Evolutionary conservation across 495 filamentous ascomycete genomes (phyloP).

Genomic region (Parachaetomium inaequale): DNA sequence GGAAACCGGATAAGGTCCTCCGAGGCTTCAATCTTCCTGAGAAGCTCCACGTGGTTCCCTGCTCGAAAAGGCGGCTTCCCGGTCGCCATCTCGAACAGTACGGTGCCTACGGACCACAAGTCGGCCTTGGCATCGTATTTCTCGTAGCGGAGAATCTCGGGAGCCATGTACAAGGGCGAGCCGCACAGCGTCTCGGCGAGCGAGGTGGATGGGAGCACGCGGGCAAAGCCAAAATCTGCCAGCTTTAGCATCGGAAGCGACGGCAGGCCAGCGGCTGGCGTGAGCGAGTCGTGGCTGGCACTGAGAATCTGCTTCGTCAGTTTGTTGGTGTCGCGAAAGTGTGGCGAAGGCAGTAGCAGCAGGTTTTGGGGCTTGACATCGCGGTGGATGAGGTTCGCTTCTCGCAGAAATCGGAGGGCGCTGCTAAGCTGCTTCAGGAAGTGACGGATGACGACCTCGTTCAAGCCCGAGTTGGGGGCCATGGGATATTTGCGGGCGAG

Average conservation of each 20-base stretch:
- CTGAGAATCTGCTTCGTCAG: constrained; percentile 47
- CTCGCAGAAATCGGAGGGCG: constrained; percentile 81
- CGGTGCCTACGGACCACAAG: constrained; percentile 95
- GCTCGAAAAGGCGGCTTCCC: constrained; percentile 90
- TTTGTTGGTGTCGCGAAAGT: constrained; percentile 47
- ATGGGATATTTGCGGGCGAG: constrained; percentile 92
- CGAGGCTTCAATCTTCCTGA: constrained; percentile 82
- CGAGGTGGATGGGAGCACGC: constrained; percentile 81
- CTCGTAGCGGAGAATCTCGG: constrained; percentile 94
- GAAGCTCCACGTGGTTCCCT: constrained; percentile 87
- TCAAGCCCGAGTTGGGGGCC: constrained; percentile 70
- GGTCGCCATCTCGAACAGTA: constrained; percentile 89
- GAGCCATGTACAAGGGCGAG: constrained; percentile 98
- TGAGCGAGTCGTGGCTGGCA: constrained; percentile 70
- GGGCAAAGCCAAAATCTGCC: constrained; percentile 95
- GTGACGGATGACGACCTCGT: constrained; percentile 91
- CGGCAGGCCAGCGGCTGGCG: constrained; percentile 76
- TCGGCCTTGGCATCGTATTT: constrained; percentile 97
- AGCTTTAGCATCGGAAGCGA: constrained; percentile 94
- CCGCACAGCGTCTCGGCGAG: constrained; percentile 95
- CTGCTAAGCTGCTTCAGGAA: constrained; percentile 95
- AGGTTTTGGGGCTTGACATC: constrained; percentile 98
- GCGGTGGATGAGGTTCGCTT: constrained; percentile 84
- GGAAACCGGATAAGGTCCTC: constrained; percentile 82
- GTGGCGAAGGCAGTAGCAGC: constrained; percentile 77